A percentile compares a stretch with the other conserved stretches of the same genome.
Conservation (phyloP, 768 basidiomycete species). For the Russula foetens region DNA sequence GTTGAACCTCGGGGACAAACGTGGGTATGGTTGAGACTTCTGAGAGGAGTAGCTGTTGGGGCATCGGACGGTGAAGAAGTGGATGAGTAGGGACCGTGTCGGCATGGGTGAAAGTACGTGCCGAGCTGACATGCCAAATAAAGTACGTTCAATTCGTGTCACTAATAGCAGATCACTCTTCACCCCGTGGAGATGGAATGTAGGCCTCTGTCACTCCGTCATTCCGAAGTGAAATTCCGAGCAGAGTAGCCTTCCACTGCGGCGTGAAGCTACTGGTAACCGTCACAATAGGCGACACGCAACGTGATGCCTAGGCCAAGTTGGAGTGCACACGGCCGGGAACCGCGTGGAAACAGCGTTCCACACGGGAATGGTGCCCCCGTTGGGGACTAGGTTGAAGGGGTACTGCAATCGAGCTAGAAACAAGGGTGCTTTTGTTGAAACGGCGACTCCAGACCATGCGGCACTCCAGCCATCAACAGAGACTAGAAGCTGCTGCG, state of each 20-base stretch:
- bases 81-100: neutral
- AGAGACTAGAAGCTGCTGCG: neutral
- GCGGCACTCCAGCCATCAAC: neutral
- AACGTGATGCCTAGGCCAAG: neutral
- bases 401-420: neutral
- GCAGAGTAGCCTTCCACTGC: neutral
- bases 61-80: slow-evolving; percentile 1
- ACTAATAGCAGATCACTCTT: neutral
- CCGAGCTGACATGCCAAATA: neutral
- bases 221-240: neutral
- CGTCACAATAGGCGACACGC: neutral
- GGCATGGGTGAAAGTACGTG: neutral
- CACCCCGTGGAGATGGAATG: neutral
- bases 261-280: neutral
- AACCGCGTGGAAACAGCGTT: slow-evolving; percentile 14
- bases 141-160: neutral
- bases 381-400: neutral
- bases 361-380: neutral
- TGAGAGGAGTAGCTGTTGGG: slow-evolving; percentile 31
- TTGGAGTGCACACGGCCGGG: neutral
- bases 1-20: slow-evolving; percentile 61
- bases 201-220: neutral
- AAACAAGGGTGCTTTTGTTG: neutral
- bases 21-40: slow-evolving; percentile 61
- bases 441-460: slow-evolving; percentile 1